Conservation (phyloP, 1,284 basidiomycete species). For the Ustilago crameri region DNA sequence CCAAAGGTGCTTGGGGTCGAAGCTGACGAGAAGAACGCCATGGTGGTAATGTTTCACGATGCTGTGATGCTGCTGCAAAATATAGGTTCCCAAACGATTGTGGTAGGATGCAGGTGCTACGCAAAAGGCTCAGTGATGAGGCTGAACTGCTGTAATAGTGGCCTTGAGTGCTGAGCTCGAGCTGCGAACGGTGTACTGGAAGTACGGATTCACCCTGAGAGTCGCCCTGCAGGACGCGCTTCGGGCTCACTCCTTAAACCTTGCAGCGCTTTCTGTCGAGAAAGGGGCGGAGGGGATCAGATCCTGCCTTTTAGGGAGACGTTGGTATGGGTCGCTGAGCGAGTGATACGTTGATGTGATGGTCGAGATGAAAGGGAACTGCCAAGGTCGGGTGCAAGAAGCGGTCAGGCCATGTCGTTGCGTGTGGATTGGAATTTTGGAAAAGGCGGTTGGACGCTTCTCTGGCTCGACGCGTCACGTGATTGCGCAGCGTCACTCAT, state of each 20-base stretch:
- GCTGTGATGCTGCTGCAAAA: not conserved
- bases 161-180: too few relatives aligned
- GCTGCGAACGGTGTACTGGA: too few relatives aligned
- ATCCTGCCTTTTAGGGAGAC: too few relatives aligned
- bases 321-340: too few relatives aligned
- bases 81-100: not conserved
- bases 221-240: too few relatives aligned
- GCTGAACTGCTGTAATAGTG: too few relatives aligned
- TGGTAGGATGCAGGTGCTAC: not conserved
- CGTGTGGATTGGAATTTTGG: conserved; percentile 2
- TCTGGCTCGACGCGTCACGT: conserved; percentile 15
- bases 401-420: conserved; percentile 8
- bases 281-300: too few relatives aligned
- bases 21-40: conserved; percentile 61
- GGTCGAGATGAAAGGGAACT: too few relatives aligned
- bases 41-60: conserved; percentile 2
- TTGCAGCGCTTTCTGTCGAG: too few relatives aligned
- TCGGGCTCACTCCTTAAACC: too few relatives aligned
- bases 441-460: conserved; percentile 5
- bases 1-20: conserved; percentile 55
- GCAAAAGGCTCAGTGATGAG: not conserved
- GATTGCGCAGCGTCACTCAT: not conserved
- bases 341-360: too few relatives aligned
- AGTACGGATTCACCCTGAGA: too few relatives aligned
- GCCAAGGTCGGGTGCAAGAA: not conserved